Evolutionary conservation across 306 rosid species (phyloP).

Genomic region (Lathyrus aphaca): DNA sequence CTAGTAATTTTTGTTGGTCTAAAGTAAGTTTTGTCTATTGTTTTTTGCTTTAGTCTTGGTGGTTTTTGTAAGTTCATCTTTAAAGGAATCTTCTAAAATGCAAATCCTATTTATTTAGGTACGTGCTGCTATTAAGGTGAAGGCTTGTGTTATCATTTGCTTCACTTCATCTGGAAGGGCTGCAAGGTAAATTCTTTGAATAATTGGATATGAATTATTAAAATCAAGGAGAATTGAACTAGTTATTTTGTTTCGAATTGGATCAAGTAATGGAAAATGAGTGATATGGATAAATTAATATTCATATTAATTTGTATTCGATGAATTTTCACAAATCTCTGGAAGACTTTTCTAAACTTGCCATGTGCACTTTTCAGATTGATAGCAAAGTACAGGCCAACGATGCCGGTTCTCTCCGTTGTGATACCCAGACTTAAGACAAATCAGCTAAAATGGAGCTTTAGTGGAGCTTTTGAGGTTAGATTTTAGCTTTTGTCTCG

Average conservation of each 20-base stretch:
- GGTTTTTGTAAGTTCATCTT: conserved; percentile 24
- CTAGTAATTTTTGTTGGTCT: no score
- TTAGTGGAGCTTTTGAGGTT: conserved; percentile 97
- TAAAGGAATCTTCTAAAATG: conserved; percentile 34
- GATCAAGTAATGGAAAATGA: conserved; percentile 11
- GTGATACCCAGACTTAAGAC: conserved; percentile 80
- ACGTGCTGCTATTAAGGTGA: conserved; percentile 98
- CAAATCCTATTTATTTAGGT: conserved; percentile 58
- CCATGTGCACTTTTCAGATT: conserved; percentile 56
- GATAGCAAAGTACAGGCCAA: conserved; percentile 92
- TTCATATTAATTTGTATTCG: conserved; percentile 20
- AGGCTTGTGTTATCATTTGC: conserved; percentile 95
- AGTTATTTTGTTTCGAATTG: conserved; percentile 11
- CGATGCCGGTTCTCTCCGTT: conserved; percentile 95
- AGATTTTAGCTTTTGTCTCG: conserved; percentile 35
- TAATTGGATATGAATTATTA: conserved; percentile 20
- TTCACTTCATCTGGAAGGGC: conserved; percentile 99
- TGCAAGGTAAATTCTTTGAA: conserved; percentile 67
- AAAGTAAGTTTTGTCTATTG: conserved; percentile 1
- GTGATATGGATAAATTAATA: conserved; percentile 21
- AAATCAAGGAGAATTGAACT: conserved; percentile 16
- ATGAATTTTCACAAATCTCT: conserved; percentile 10
- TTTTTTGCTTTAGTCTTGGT: conserved; percentile 28
- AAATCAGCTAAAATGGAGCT: conserved; percentile 93
- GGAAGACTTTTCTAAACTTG: conserved; percentile 16